Evolutionary conservation across 2,329 filamentous ascomycete species (phyloP), one percentile per base, ranked within the genome.

Genomic region (Colletotrichum paranaense): DNA sequence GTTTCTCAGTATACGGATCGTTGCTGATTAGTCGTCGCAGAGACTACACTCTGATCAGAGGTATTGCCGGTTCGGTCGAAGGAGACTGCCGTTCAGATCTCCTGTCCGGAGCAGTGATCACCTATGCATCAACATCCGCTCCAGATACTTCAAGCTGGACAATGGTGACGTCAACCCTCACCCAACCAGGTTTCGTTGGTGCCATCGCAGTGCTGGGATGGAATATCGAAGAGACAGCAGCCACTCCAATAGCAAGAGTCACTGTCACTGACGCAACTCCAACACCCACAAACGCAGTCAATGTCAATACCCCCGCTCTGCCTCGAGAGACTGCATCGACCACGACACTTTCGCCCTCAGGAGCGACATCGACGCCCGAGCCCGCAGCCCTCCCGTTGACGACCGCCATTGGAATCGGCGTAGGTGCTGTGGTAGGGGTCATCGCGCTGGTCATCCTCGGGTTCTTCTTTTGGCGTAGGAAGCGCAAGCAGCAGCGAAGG

Each of bases 51-150:
- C 59, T 68, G 11, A 26, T 35, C 11, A 32, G 42, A 12, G 24
- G 35, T 4, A 28, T 64, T n/a, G 11, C 14, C 4, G 67, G 67
- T 8, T 64, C 52, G 5, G 38, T 68, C 2, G 32, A 19, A 19
- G 67, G 67, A 28, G 60, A 68, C 26, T 64, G 67, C 35, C 59
- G 35, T 26, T 65, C 59, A 14, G 32, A 68, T n/a, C 24, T 68
- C 6, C 7, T 68, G 12, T 46, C 59, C 19, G 52, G 22, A 8
- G 59, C 59, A 2, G 52, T 68, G 32, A 24, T 64, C 5, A 68
- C 67, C 9, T 64, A 52, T 6, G 59, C 59, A n/a, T 64, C 67
- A 14, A 66, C 46, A 12, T 26, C 42, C 24, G 28, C 22, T 24
- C 52, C 62, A 9, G 42, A 57, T 16, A 38, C 9, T 16, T 32